Evolutionary conservation across 208 protist species (phyloP), one percentile per base, ranked within the genome.

Genomic region (Trypanosoma mega): DNA sequence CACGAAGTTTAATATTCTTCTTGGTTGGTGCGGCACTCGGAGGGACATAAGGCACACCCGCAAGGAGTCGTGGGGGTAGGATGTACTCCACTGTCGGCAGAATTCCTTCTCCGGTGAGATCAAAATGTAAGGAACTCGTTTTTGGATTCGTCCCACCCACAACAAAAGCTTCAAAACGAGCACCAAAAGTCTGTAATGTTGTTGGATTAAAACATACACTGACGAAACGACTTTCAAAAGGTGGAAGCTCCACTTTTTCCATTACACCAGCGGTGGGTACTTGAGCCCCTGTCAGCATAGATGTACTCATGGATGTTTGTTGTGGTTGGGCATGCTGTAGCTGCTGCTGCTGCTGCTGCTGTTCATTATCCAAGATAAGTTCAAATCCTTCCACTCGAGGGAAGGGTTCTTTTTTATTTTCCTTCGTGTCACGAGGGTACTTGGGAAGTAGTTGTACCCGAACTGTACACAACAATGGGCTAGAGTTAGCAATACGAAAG

Each of bases 181-280:
- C 96, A 50, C 59, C 62, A 70, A 94, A 97, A 9, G 67, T 68
- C 48, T 89, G 67, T 48, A 99, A 74, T 11, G 75, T 56, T 9
- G 52, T 60, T 9, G 97, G 96, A 1, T 52, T 80, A 72, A 98
- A 99, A 53, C 70, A 83, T 1, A 98, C 72, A 7, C 84, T 96
- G 1, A 98, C 91, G 68, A 97, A 98, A 37, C 93, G 87, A 68
- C 95, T 94, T 72, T 98, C 97, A 65, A 98, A 97, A 7, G 95
- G 90, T 14, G 96, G 94, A 39, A 99, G 86, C 24, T 77, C 56
- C 18, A 98, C 47, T 14, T 50, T 59, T 36, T 59, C 52, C 2
- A 11, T 14, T 23, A 37, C 21, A 23, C 63, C 54, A 39, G 34
- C 12, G 12, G 8, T 39, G 34, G 26, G 14, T 24, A 14, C 45